Conservation (phyloP, 805 yeast genomes). For the Pachysolen tannophilus region DNA sequence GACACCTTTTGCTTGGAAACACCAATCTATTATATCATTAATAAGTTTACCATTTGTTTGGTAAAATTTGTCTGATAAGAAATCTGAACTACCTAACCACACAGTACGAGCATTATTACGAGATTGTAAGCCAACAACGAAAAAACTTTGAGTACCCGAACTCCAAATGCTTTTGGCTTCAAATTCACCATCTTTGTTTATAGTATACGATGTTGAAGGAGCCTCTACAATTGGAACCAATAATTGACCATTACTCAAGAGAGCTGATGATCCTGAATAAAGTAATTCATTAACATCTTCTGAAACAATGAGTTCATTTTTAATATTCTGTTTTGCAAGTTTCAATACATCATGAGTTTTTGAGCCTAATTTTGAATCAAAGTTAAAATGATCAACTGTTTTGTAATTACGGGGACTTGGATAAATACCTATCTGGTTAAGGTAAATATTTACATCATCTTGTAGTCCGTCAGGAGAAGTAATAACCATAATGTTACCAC, state of each 20-base stretch:
- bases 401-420: constrained; percentile 72
- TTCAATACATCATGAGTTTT: constrained; percentile 15
- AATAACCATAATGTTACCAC: constrained; percentile 71
- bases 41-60: constrained; percentile 29
- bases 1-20: constrained; percentile 60
- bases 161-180: constrained; percentile 24
- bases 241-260: constrained; percentile 59
- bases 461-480: constrained; percentile 44
- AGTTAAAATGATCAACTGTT: constrained; percentile 56
- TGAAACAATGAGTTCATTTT: constrained; percentile 21
- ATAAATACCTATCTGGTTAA: constrained; percentile 74
- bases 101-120: constrained; percentile 66
- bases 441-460: constrained; percentile 56
- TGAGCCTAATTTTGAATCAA: constrained; percentile 8
- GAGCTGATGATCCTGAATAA: constrained; percentile 55
- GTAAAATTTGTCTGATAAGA: constrained; percentile 35
- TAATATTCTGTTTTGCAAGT: constrained; percentile 17
- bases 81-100: constrained; percentile 70
- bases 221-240: constrained; percentile 66
- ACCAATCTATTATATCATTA: constrained; percentile 56
- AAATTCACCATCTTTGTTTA: constrained; percentile 35
- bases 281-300: constrained; percentile 2
- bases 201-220: constrained; percentile 55
- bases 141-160: constrained; percentile 68
- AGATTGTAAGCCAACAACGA: constrained; percentile 75